phyloP scores from a whole-genome alignment of 106 monocot species.

The Platanthera guangdongensis region DNA sequence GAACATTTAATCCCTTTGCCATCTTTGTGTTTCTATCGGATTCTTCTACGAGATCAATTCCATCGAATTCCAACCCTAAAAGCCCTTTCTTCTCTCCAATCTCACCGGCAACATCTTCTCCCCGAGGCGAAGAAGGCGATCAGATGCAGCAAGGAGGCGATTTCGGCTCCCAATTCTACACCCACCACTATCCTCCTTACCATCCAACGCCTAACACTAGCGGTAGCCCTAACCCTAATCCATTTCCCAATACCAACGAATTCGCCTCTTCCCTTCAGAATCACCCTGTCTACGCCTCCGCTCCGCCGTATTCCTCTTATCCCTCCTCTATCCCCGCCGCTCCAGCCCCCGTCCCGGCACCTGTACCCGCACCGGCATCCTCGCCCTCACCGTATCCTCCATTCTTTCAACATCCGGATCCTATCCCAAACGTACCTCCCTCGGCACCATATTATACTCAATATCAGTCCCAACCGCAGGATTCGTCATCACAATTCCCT shows the following conservation, averaged over 20 bases:
- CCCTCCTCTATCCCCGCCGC: slow-evolving; percentile 13
- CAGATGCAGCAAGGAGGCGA: slow-evolving; percentile 45
- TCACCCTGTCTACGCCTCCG: slow-evolving; percentile 43
- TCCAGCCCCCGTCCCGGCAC: neutral
- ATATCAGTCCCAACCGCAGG: slow-evolving; percentile 5
- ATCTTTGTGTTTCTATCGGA: neutral
- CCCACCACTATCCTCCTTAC: slow-evolving; percentile 15
- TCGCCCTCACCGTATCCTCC: slow-evolving; percentile 5
- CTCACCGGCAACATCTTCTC: neutral
- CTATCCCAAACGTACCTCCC: slow-evolving; percentile 14
- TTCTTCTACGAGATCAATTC: neutral
- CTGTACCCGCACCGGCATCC: neutral
- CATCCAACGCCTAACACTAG: slow-evolving; percentile 6
- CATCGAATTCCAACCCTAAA: neutral
- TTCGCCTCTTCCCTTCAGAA: slow-evolving; percentile 16
- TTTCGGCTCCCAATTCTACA: slow-evolving; percentile 39
- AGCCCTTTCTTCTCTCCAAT: neutral
- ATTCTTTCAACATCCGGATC: slow-evolving; percentile 20
- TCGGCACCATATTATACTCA: slow-evolving; percentile 17
- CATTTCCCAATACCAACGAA: slow-evolving; percentile 14
- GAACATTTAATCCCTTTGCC: neutral
- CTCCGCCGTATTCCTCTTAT: slow-evolving; percentile 49
- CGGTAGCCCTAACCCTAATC: slow-evolving; percentile 10
- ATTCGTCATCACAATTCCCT: slow-evolving; percentile 14
- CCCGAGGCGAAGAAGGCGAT: neutral